A percentile compares a stretch with the other conserved stretches of the same genome.
These are phyloP conservation scores for Botryotinia convoluta DNA, from an alignment of 2,329 filamentous ascomycete species.

Conservation along the genomic window DNA sequence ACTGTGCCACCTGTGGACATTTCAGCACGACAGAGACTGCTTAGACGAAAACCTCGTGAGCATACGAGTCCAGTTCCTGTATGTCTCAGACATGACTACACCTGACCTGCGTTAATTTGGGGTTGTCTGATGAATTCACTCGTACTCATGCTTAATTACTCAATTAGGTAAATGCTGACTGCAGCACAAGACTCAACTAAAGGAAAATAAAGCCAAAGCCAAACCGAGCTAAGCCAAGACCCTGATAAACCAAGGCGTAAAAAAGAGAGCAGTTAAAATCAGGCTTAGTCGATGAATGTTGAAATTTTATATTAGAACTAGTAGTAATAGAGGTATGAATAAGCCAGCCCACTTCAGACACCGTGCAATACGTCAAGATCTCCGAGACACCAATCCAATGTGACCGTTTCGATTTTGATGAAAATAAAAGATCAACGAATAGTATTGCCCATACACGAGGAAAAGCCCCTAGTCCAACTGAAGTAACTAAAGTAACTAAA, in stretches of 20 bases:
- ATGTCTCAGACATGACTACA: conserved; percentile 10
- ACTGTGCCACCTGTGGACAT: conserved; percentile 4
- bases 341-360: not conserved
- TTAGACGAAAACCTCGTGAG: conserved; percentile 1
- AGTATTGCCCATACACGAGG: not conserved
- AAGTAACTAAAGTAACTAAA: not conserved
- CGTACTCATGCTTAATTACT: not conserved
- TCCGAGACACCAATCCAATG: conserved; percentile 10
- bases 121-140: not conserved
- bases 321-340: conserved; percentile 7
- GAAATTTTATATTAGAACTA: not conserved
- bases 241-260: not conserved
- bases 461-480: not conserved
- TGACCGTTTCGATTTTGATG: conserved; percentile 5
- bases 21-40: not conserved
- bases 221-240: not conserved
- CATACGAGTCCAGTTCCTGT: conserved; percentile 15
- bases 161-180: conserved; percentile 9
- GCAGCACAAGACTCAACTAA: not conserved
- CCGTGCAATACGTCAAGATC: not conserved
- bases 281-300: not conserved
- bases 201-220: not conserved
- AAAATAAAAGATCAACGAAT: not conserved
- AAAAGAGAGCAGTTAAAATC: not conserved
- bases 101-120: conserved; percentile 5